These are phyloP conservation scores for Cystobasidiaceae sp. DNA, from an alignment of 1,284 basidiomycete species.

Conservation along the genomic window DNA sequence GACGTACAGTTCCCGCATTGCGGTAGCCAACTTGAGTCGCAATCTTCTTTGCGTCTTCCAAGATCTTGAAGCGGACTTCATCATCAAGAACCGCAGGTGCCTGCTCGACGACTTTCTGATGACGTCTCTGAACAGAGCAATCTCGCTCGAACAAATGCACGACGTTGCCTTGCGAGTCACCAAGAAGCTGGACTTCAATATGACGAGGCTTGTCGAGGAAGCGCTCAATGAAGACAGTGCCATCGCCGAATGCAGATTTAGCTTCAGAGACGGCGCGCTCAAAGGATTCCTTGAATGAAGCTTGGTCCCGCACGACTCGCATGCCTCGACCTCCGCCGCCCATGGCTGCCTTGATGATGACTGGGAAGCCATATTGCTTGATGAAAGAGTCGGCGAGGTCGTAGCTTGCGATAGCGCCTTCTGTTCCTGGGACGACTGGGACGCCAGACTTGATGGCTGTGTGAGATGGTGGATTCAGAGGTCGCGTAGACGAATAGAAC, in stretches of 20 bases:
- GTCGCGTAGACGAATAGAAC: slow-evolving; percentile 19
- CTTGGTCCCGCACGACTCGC: slow-evolving; percentile 91
- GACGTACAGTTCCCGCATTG: slow-evolving; percentile 78
- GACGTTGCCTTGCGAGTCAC: slow-evolving; percentile 83
- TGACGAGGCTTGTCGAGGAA: slow-evolving; percentile 62
- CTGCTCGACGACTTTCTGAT: slow-evolving; percentile 99
- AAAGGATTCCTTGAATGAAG: slow-evolving; percentile 84
- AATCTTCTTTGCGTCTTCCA: slow-evolving; percentile 87
- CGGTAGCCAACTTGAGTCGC: slow-evolving; percentile 88
- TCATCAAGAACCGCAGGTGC: slow-evolving; percentile 92
- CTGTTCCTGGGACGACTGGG: slow-evolving; percentile 95
- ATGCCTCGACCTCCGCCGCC: slow-evolving; percentile 97
- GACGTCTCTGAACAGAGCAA: slow-evolving; percentile 94
- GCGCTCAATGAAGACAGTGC: slow-evolving; percentile 96
- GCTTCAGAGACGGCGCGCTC: slow-evolving; percentile 92
- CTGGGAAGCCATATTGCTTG: slow-evolving; percentile 91
- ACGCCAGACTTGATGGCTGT: slow-evolving; percentile 79
- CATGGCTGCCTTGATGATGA: slow-evolving; percentile 62
- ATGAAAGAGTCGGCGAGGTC: slow-evolving; percentile 81
- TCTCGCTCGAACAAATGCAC: slow-evolving; percentile 98
- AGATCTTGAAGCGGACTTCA: slow-evolving; percentile 79
- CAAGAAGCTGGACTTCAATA: slow-evolving; percentile 94
- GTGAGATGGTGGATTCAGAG: background rate
- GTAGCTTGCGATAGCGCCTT: slow-evolving; percentile 81
- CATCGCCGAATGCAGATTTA: slow-evolving; percentile 93